Evolutionary conservation across 2,329 filamentous ascomycete genomes (phyloP).

Genomic region (Colletotrichum acutatum): DNA sequence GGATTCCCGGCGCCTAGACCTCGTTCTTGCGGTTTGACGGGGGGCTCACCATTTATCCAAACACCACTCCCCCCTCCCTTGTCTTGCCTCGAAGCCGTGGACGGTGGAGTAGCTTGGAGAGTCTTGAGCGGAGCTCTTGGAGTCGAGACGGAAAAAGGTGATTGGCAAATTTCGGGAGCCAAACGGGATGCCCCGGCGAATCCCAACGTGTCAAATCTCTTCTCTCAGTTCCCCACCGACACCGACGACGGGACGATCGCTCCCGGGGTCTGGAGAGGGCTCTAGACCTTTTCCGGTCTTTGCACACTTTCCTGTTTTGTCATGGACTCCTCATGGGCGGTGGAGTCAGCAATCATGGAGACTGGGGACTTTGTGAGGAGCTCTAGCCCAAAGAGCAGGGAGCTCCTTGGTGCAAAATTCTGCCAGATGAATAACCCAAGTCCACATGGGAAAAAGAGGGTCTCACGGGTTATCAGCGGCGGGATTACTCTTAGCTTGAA

Average conservation of each 20-base stretch:
- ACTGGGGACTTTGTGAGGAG: neutral
- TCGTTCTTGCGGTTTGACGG: neutral
- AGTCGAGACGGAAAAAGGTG: neutral
- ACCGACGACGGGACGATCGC: conserved; percentile 28
- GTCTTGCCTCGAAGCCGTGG: neutral
- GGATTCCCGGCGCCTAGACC: conserved; percentile 16
- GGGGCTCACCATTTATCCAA: neutral
- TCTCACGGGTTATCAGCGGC: neutral
- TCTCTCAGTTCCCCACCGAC: neutral
- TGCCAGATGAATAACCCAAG: neutral
- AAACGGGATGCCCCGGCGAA: conserved; percentile 27
- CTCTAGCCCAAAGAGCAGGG: neutral
- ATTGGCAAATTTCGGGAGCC: conserved; percentile 8
- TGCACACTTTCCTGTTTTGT: neutral
- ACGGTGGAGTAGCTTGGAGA: too few species aligned
- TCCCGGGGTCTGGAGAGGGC: conserved; percentile 16
- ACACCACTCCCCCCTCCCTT: neutral
- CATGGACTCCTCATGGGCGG: neutral
- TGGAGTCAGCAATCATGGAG: conserved; percentile 4
- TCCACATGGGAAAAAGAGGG: neutral
- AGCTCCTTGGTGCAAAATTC: conserved; percentile 7
- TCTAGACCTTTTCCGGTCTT: conserved; percentile 13
- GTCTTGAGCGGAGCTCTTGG: neutral
- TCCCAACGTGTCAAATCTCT: conserved; percentile 24
- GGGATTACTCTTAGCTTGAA: neutral